Conservation (phyloP, 768 basidiomycete genomes). For the Pleurotus tuoliensis region DNA sequence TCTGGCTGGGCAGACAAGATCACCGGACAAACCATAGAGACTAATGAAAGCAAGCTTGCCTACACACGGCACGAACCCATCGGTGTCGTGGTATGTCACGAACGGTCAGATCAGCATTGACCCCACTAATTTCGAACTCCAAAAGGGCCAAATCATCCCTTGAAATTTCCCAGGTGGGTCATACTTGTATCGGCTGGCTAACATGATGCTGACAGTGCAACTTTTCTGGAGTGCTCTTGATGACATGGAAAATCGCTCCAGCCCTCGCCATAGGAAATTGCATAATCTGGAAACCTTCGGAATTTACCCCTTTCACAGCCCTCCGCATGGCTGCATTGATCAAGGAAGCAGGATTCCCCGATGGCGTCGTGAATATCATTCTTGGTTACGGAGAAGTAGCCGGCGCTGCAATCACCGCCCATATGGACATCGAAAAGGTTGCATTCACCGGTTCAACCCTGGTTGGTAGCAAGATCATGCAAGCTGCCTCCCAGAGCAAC, state of each 20-base stretch:
- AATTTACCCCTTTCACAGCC: slow-evolving; percentile 66
- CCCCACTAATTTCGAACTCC: slow-evolving; percentile 26
- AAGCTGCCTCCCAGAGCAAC: slow-evolving; percentile 76
- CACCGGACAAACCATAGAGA: slow-evolving; percentile 36
- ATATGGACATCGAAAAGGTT: slow-evolving; percentile 61
- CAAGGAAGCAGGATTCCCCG: slow-evolving; percentile 66
- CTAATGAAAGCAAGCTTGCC: slow-evolving; percentile 41
- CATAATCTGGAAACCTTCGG: slow-evolving; percentile 77
- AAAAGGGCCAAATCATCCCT: slow-evolving; percentile 40
- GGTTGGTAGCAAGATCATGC: slow-evolving; percentile 75
- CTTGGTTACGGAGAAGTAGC: slow-evolving; percentile 59
- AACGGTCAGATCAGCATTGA: no score
- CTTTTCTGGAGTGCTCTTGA: slow-evolving; percentile 43
- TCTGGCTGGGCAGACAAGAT: slow-evolving; percentile 57
- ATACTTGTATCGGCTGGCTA: no score
- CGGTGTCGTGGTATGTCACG: slow-evolving; percentile 35
- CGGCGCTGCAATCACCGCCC: slow-evolving; percentile 58
- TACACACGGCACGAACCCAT: slow-evolving; percentile 64
- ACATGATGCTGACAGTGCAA: no score
- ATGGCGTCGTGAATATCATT: slow-evolving; percentile 68
- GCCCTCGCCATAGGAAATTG: slow-evolving; percentile 81
- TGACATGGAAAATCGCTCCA: slow-evolving; percentile 75
- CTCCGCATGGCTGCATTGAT: slow-evolving; percentile 47
- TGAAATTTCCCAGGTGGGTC: slow-evolving; percentile 62
- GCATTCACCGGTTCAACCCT: slow-evolving; percentile 71